A percentile compares a stretch with the other conserved stretches of the same genome.
These are phyloP conservation scores for Fusarium torulosum DNA, from an alignment of 2,329 filamentous ascomycete genomes.

Conservation along the genomic window DNA sequence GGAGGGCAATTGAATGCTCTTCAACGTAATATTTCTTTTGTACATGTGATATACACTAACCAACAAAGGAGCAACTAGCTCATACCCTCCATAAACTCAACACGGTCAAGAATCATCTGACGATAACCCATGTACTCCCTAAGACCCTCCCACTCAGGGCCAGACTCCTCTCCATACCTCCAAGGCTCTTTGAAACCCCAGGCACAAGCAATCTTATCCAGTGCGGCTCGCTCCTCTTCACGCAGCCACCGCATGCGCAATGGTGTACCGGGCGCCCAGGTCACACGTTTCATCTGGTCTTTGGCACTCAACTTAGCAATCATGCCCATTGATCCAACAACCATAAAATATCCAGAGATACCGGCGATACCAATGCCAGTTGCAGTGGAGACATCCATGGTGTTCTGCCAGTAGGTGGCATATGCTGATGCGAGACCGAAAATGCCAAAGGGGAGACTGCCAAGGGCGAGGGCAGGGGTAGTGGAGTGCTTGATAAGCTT, in stretches of 20 bases:
- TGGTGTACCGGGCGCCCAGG: conserved; percentile 86
- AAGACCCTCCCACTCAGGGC: conserved; percentile 87
- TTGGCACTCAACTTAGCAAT: conserved; percentile 89
- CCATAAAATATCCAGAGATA: conserved; percentile 84
- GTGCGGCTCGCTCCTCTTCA: conserved; percentile 88
- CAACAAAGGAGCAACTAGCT: conserved; percentile 36
- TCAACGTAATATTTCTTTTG: conserved; percentile 17
- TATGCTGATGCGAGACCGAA: conserved; percentile 74
- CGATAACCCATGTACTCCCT: conserved; percentile 85
- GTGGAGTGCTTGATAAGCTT: conserved; percentile 75
- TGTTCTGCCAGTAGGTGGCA: conserved; percentile 64
- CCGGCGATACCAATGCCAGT: conserved; percentile 84
- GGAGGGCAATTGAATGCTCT: not conserved
- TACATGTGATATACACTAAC: conserved; percentile 39
- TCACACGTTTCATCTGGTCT: conserved; percentile 94
- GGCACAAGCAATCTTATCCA: conserved; percentile 86
- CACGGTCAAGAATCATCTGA: conserved; percentile 90
- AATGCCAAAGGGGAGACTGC: conserved; percentile 74
- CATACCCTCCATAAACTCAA: conserved; percentile 95
- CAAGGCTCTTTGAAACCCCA: conserved; percentile 91
- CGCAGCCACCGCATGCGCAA: conserved; percentile 85
- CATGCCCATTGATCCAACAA: conserved; percentile 84
- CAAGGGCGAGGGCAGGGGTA: conserved; percentile 68
- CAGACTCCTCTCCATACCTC: conserved; percentile 89
- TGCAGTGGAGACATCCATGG: conserved; percentile 81